These are phyloP conservation scores for Spathaspora hagerdaliae DNA, from an alignment of 805 yeast genomes.

Conservation along the genomic window DNA sequence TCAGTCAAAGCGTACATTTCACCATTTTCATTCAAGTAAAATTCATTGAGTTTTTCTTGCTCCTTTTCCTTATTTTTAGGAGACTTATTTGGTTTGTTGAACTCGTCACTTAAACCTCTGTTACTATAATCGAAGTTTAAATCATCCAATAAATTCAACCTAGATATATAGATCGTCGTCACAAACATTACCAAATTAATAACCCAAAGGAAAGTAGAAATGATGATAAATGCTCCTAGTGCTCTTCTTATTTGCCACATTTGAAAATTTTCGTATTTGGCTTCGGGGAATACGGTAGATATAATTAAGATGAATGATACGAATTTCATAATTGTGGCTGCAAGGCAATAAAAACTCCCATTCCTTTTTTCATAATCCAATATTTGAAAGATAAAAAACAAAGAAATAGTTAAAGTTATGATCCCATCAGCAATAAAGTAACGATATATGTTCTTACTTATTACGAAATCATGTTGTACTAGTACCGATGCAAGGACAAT, in stretches of 20 bases:
- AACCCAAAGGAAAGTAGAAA: constrained; percentile 38
- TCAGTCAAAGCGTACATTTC: constrained; percentile 24
- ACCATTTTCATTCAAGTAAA: constrained; percentile 24
- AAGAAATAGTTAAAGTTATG: constrained; percentile 27
- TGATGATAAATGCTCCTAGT: constrained; percentile 31
- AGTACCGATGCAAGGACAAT: constrained; percentile 25
- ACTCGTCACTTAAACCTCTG: constrained; percentile 13
- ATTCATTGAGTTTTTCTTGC: constrained; percentile 18
- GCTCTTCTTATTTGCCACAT: constrained; percentile 32
- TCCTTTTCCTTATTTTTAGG: constrained; percentile 3
- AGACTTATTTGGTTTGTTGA: constrained; percentile 5
- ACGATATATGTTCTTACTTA: constrained; percentile 25
- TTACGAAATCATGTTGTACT: constrained; percentile 17
- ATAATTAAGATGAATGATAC: constrained; percentile 31
- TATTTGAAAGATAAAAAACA: constrained; percentile 32
- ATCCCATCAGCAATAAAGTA: constrained; percentile 36
- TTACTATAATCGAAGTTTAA: constrained; percentile 28
- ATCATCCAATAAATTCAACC: constrained; percentile 29
- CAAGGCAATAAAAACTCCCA: constrained; percentile 37
- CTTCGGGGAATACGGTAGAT: constrained; percentile 21
- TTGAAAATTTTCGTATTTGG: constrained; percentile 13
- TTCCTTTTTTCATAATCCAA: constrained; percentile 36
- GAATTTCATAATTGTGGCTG: constrained; percentile 29
- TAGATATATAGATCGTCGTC: constrained; percentile 36
- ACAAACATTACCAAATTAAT: constrained; percentile 32